A percentile compares a stretch with the other conserved stretches of the same genome.
Conservation (phyloP, 2,329 filamentous ascomycete species). For the Trichoderma arundinaceum region DNA sequence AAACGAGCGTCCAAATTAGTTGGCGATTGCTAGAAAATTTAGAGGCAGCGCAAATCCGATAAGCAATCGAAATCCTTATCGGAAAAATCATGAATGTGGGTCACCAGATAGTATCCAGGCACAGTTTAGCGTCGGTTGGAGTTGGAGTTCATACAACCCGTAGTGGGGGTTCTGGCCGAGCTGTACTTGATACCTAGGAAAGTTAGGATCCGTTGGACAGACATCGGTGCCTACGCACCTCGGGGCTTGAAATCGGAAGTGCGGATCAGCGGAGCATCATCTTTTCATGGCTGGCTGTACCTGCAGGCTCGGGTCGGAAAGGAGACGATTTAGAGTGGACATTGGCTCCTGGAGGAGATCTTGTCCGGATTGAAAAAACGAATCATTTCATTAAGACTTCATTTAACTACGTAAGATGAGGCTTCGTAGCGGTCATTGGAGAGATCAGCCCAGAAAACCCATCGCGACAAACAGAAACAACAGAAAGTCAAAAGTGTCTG, state of each 20-base stretch:
- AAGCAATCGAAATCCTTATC: conserved; percentile 29
- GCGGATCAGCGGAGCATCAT: too few relatives aligned
- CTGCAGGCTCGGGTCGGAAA: not conserved
- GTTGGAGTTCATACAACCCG: not conserved
- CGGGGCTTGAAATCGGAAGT: not conserved
- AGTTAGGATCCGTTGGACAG: not conserved
- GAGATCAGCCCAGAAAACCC: conserved; percentile 46
- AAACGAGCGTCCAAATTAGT: not conserved
- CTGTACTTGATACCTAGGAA: too few relatives aligned
- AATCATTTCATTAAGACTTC: conserved; percentile 43
- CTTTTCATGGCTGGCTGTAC: not conserved
- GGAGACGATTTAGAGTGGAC: too few relatives aligned
- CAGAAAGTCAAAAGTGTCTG: conserved; percentile 48
- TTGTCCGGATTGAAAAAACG: not conserved
- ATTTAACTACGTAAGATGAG: conserved; percentile 49
- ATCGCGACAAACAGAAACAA: conserved; percentile 49
- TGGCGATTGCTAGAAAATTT: conserved; percentile 26
- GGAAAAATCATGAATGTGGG: conserved; percentile 24
- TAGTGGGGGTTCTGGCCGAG: not conserved
- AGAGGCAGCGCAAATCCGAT: conserved; percentile 23
- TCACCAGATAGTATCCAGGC: not conserved
- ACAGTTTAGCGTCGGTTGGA: conserved; percentile 21
- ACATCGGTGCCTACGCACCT: not conserved
- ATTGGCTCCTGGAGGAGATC: not conserved
- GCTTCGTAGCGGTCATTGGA: conserved; percentile 47